Base-by-base conservation (phyloP, 2,329 filamentous ascomycete species). In the Trichoderma sp. region DNA sequence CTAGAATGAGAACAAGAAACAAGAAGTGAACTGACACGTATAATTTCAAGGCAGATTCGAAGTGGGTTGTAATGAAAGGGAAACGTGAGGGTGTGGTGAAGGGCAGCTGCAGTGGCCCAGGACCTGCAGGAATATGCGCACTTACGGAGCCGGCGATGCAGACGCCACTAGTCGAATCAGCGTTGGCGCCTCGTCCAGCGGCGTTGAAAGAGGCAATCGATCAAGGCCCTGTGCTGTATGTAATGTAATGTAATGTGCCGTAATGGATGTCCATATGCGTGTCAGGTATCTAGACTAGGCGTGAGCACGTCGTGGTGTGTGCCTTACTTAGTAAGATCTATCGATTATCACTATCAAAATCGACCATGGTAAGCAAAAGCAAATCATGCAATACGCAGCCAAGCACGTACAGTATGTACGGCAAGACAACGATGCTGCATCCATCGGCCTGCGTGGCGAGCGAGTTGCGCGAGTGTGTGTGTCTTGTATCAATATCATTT, bases 51-150 rank as follows among this genome's bases (percentile, higher is more conserved):
- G 30, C 12, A 34, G 24, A 21, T 51, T 21, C 18, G n/a, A 51
- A n/a, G 43, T 53, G 62, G 12, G 30, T 32, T 14, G 28, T 34
- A 39, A 28, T 30, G 28, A 57, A 28, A 47, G 39, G 39, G 53
- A 57, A 18, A 30, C 12, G 28, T n/a, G 18, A 60, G 56, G 62
- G 63, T 65, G 65, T 68, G 65, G 32, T 60, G 34, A 47, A 47
- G 53, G 15, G 34, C 24, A 24, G 36, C 24, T 60, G 34, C 56
- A 61, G 43, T 61, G 56, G 39, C 66, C 30, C 30, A 69, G 66
- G 66, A 69, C 66, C 66, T 69, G 66, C 66, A 69, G 66, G 36
- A 69, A 18, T 34, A 61, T 69, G 66, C 66, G 56, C 28, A 32
- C n/a, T 36, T 51, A 69, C 56, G 66, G 66, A 69, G 66, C 56